Base-by-base conservation (phyloP, 768 basidiomycete genomes). In the Auricularia sp. region DNA sequence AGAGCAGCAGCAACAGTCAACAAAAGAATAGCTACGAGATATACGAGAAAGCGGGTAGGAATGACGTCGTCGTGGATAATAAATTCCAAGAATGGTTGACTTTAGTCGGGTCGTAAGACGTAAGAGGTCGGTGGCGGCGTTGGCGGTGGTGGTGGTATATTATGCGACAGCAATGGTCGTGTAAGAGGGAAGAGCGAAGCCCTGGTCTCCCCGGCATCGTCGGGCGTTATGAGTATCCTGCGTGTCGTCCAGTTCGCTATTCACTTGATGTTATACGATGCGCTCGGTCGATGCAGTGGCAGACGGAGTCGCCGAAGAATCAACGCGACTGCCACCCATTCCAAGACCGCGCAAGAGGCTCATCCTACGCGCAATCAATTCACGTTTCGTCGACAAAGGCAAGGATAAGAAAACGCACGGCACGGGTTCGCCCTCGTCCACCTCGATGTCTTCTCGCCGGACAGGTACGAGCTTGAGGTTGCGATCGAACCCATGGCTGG, bases 401-500 rank as follows among this genome's bases (percentile, higher is more conserved):
- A 18, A 59, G 56, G 24, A 10, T 10, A 35, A 29, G 56, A 8
- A 24, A 29, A 59, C 56, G 56, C 29, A 59, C 56, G 56, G 56
- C 14, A 59, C 56, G 56, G 56, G 56, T 34, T 29, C 56, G 10
- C 56, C 56, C 56, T 59, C 56, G 24, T 59, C 56, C 8, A 59
- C 70, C 62, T 80, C 78, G 36, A 68, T 70, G 39, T 84, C 84
- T 73, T 86, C 85, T 66, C 82, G 77, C 67, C 84, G 78, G 10
- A 84, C 81, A 3, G 80, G 76, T 29, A 86, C 85, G 2, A 90
- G 78, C 51, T 80, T 77, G 33, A 91, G 77, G 47, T 77, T 80
- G 61, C 87, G 80, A 76, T 90, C 86, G 70, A 90, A 92, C 0
- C 90, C 90, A 73, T 92, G 90, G 54, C 79, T 85, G 59, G 86